These are phyloP conservation scores for Mortierella sp. DNA, from an alignment of 371 early-diverging fungal genomes.

Conservation along the genomic window DNA sequence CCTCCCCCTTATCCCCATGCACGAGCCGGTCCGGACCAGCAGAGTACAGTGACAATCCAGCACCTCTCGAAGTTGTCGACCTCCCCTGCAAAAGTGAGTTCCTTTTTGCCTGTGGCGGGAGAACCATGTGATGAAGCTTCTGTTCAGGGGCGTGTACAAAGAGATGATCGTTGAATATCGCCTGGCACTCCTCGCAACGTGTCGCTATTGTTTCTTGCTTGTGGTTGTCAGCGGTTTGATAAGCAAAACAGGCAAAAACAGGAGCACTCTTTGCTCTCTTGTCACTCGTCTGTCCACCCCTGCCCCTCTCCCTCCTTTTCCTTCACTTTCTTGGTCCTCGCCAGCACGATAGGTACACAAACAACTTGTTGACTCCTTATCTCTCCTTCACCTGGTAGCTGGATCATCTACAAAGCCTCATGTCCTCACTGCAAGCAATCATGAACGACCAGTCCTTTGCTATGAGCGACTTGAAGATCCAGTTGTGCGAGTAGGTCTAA, in stretches of 20 bases:
- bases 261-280: too few species aligned
- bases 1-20: slow-evolving; percentile 21
- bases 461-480: slow-evolving; percentile 48
- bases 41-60: slow-evolving; percentile 12
- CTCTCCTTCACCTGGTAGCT: slow-evolving; percentile 19
- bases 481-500: slow-evolving; percentile 53
- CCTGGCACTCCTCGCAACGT: too few species aligned
- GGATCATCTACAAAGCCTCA: slow-evolving; percentile 50
- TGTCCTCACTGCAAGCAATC: slow-evolving; percentile 52
- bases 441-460: slow-evolving; percentile 54
- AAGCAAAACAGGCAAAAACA: too few species aligned
- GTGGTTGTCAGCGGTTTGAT: too few species aligned
- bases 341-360: too few species aligned
- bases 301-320: background rate
- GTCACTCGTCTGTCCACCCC: too few species aligned
- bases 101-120: background rate
- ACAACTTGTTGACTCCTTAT: background rate
- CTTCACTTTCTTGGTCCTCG: background rate
- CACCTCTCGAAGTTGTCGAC: slow-evolving; percentile 26
- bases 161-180: background rate
- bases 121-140: background rate
- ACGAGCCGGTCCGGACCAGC: slow-evolving; percentile 9
- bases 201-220: background rate
- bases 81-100: slow-evolving; percentile 43
- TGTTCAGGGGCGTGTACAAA: background rate